Conservation (phyloP, 306 rosid species). For the Elaeagnus macrophylla region DNA sequence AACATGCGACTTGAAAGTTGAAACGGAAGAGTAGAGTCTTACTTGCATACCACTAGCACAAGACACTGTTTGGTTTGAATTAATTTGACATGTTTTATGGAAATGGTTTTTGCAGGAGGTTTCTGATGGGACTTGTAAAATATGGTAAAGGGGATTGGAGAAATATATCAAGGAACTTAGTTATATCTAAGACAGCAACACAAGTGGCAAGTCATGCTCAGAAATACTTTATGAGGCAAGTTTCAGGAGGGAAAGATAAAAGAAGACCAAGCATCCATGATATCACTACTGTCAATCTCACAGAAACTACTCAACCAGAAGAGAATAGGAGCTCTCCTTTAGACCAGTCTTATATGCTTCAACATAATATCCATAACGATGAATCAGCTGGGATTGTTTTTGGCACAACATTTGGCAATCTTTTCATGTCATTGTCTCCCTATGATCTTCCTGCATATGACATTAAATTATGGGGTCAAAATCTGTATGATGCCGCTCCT, state of each 20-base stretch:
- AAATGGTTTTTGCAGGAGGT: conserved; percentile 39
- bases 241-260: conserved; percentile 73
- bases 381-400: conserved; percentile 39
- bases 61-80: neutral
- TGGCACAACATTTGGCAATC: conserved; percentile 35
- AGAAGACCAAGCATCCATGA: conserved; percentile 94
- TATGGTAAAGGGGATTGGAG: conserved; percentile 98
- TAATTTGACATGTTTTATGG: conserved; percentile 7
- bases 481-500: conserved; percentile 34
- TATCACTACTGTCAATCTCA: conserved; percentile 66
- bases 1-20: too few relatives aligned
- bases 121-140: conserved; percentile 74
- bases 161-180: conserved; percentile 74
- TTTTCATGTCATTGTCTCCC: conserved; percentile 35
- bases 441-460: conserved; percentile 33
- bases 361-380: conserved; percentile 28
- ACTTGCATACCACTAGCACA: too few relatives aligned
- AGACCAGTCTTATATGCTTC: conserved; percentile 30
- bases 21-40: too few relatives aligned
- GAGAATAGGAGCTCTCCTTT: conserved; percentile 30
- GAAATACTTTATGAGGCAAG: conserved; percentile 83
- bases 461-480: conserved; percentile 35
- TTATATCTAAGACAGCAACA: conserved; percentile 47
- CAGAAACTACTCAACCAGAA: conserved; percentile 33
- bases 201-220: conserved; percentile 70